Conservation (phyloP, 352 stramenopile species). For the Phytophthora syringae region DNA sequence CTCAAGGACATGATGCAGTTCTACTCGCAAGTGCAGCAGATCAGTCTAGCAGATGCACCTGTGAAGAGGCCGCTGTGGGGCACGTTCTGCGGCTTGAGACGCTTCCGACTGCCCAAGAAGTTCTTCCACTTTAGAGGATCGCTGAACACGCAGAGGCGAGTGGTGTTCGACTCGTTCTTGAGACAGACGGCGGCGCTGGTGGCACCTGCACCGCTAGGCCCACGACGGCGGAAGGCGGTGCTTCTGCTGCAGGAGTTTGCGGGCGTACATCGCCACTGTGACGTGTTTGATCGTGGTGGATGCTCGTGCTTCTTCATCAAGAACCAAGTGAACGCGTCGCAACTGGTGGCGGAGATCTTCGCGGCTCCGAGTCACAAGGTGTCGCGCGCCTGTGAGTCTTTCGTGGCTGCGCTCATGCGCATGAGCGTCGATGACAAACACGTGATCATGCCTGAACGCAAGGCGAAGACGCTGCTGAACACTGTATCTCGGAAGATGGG, state of each 20-base stretch:
- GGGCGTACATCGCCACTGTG: constrained; percentile 50
- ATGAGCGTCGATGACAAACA: constrained; percentile 52
- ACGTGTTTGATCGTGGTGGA: constrained; percentile 45
- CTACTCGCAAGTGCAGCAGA: constrained; percentile 62
- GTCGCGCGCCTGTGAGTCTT: constrained; percentile 40
- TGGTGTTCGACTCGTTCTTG: constrained; percentile 77
- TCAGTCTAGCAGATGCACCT: constrained; percentile 56
- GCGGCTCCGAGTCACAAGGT: constrained; percentile 37
- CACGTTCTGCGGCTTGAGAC: constrained; percentile 53
- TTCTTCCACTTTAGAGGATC: constrained; percentile 60
- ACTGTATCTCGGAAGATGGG: constrained; percentile 58
- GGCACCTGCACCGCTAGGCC: constrained; percentile 58
- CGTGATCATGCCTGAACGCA: constrained; percentile 42
- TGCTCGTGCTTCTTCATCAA: constrained; percentile 49
- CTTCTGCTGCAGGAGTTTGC: constrained; percentile 68
- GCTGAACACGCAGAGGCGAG: constrained; percentile 58
- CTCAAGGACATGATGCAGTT: constrained; percentile 69
- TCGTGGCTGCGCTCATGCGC: constrained; percentile 45
- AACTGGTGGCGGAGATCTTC: constrained; percentile 59
- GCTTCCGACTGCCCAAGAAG: constrained; percentile 60
- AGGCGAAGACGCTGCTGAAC: constrained; percentile 55
- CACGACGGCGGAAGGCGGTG: constrained; percentile 56
- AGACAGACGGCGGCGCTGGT: constrained; percentile 67
- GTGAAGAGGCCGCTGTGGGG: constrained; percentile 64
- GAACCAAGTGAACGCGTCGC: constrained; percentile 48